Evolutionary conservation across 208 protist species (phyloP).

Genomic region (Angomonas ambiguus): DNA sequence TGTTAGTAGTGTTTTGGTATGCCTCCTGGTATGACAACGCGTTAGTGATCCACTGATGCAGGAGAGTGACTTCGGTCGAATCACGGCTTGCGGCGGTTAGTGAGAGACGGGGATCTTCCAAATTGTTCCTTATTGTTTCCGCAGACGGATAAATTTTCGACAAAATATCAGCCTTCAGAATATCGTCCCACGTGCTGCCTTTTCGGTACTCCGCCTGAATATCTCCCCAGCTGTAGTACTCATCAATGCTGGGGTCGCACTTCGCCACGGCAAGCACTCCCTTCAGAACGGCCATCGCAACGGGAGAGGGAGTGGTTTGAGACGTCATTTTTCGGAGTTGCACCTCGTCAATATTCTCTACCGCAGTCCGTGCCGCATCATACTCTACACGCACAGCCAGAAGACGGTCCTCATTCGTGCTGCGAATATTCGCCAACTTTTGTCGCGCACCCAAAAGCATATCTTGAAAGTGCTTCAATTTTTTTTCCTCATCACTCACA

Average conservation of each 20-base stretch:
- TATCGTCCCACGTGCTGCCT: slow-evolving; percentile 21
- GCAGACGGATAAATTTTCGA: slow-evolving; percentile 34
- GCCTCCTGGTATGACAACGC: slow-evolving; percentile 64
- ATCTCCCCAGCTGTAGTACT: slow-evolving; percentile 58
- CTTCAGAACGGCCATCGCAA: slow-evolving; percentile 59
- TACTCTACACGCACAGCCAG: slow-evolving; percentile 29
- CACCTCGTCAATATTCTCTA: slow-evolving; percentile 44
- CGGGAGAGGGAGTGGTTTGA: slow-evolving; percentile 38
- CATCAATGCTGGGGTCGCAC: slow-evolving; percentile 49
- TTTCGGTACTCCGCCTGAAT: slow-evolving; percentile 59
- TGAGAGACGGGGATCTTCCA: slow-evolving; percentile 35
- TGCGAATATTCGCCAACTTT: slow-evolving; percentile 47
- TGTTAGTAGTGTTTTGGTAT: slow-evolving; percentile 39
- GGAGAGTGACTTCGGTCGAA: slow-evolving; percentile 31
- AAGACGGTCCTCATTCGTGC: slow-evolving; percentile 60
- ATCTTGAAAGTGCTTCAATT: slow-evolving; percentile 46
- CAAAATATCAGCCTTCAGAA: slow-evolving; percentile 45
- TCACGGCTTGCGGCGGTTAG: slow-evolving; percentile 32
- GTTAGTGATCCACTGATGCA: slow-evolving; percentile 57
- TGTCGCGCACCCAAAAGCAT: slow-evolving; percentile 42
- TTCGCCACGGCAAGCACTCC: slow-evolving; percentile 40
- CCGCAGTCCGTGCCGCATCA: slow-evolving; percentile 24
- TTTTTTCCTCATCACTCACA: slow-evolving; percentile 38
- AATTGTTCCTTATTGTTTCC: slow-evolving; percentile 21
- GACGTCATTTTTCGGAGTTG: slow-evolving; percentile 48